A percentile compares a stretch with the other conserved stretches of the same genome.
Conservation (phyloP, 441 rosid genomes). For the Raphanus hybrid region DNA sequence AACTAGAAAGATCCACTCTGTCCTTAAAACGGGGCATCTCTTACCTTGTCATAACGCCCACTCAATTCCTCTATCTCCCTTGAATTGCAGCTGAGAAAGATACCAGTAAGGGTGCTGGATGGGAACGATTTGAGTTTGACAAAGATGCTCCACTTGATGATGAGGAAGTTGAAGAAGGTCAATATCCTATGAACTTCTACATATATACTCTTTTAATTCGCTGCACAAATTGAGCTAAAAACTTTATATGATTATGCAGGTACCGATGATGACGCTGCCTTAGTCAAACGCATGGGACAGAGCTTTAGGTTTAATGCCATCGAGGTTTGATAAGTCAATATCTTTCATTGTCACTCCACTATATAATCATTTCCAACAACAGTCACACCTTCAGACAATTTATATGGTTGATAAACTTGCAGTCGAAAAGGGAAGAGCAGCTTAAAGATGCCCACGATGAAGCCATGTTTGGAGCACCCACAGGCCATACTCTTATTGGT, state of each 20-base stretch:
- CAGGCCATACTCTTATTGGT: constrained; percentile 27
- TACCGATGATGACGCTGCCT: constrained; percentile 77
- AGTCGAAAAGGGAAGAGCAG: constrained; percentile 80
- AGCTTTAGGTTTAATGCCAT: constrained; percentile 84
- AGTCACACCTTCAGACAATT: not conserved
- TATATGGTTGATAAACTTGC: constrained; percentile 26
- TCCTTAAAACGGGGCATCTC: constrained; percentile 3
- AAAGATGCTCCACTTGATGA: constrained; percentile 94
- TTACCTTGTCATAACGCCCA: constrained; percentile 1
- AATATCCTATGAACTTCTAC: not conserved
- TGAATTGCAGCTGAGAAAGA: constrained; percentile 73
- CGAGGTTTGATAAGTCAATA: constrained; percentile 55
- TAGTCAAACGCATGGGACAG: constrained; percentile 88
- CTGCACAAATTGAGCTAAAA: not conserved
- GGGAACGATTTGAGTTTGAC: constrained; percentile 91
- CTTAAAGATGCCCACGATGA: constrained; percentile 83
- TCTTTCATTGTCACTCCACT: not conserved
- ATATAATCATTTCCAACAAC: not conserved
- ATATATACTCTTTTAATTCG: not conserved
- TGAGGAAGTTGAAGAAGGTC: constrained; percentile 82
- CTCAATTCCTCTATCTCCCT: not conserved
- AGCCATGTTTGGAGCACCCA: constrained; percentile 90
- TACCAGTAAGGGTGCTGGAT: constrained; percentile 68
- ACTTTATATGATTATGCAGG: constrained; percentile 47
- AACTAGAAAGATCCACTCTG: constrained; percentile 26